Evolutionary conservation across 1,139 yeast genomes (phyloP), one percentile per base, ranked within the genome.

Genomic region (Lizanozyma gosingica): DNA sequence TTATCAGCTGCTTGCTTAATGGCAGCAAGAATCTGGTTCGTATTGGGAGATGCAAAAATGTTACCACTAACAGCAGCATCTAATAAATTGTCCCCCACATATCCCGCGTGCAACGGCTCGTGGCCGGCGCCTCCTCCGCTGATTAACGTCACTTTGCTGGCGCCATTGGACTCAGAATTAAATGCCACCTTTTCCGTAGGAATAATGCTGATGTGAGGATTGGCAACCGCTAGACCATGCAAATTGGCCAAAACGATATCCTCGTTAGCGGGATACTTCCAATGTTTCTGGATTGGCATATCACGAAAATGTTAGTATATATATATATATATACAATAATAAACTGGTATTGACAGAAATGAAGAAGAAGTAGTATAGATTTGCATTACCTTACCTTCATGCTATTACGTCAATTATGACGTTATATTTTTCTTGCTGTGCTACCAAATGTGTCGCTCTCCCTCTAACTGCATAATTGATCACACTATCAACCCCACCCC

Each of bases 121-220:
- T 90, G 97, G 34, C 97, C 97, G 8, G 92, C 80, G 27, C 97
- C 97, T 41, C 97, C 97, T 43, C 97, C 96, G 37, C 95, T 80
- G 18, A 90, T 65, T 40, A 90, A 53, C 3, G 87, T 74, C 37
- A 88, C 82, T 52, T 83, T 80, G 22, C 63, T 60, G n/a, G 55
- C 41, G 16, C 67, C 55, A 35, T 64, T 56, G 15, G 35, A 9
- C 37, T 55, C 44, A 4, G 69, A 60, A 42, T 66, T 65, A 63
- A 70, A 83, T 11, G 86, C 76, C 2, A 86, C 83, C 48, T 78
- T 78, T 54, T 86, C 94, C 6, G 75, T 65, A 22, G 80, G 81
- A 41, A 85, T 75, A 35, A 83, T 62, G 11, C 73, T 67, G 37
- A 86, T 56, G 33, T 76, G 66, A 0, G 94, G 94, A 48, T 84